Percentiles rank a stretch among this genome's conserved stretches.
These are phyloP conservation scores for Kurtzmaniella natalensis DNA, from an alignment of 1,139 yeast genomes.

Conservation along the genomic window DNA sequence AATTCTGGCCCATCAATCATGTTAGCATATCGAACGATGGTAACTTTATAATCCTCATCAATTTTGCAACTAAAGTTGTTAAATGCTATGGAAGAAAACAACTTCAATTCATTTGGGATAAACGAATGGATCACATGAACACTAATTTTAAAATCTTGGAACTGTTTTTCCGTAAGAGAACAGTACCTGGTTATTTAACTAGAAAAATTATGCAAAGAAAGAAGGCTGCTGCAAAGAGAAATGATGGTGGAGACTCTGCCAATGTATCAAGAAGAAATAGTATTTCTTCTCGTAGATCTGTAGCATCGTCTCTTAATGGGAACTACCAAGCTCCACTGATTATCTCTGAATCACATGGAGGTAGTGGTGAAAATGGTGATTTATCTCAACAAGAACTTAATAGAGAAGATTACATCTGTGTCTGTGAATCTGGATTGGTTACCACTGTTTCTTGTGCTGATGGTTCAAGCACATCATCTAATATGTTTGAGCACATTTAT, in stretches of 20 bases:
- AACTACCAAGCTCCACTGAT: constrained; percentile 29
- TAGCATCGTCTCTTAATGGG: constrained; percentile 25
- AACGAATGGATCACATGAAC: constrained; percentile 17
- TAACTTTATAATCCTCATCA: constrained; percentile 54
- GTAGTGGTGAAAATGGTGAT: constrained; percentile 7
- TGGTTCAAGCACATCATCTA: constrained; percentile 31
- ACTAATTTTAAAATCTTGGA: constrained; percentile 41
- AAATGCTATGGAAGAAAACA: constrained; percentile 57
- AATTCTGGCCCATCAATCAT: constrained; percentile 67
- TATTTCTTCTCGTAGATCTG: constrained; percentile 19
- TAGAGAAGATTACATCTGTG: constrained; percentile 29
- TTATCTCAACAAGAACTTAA: constrained; percentile 5
- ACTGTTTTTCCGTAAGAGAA: constrained; percentile 55
- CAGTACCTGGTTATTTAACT: constrained; percentile 47
- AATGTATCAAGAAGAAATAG: constrained; percentile 22
- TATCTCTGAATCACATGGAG: constrained; percentile 10
- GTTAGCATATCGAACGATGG: constrained; percentile 60
- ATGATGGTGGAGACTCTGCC: constrained; percentile 5
- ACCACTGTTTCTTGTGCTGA: constrained; percentile 44
- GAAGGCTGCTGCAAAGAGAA: constrained; percentile 12
- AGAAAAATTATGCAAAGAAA: constrained; percentile 35
- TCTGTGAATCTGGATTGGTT: constrained; percentile 43
- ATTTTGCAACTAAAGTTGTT: constrained; percentile 42
- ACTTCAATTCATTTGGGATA: constrained; percentile 53
- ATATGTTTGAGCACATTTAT: constrained; percentile 23